These are phyloP conservation scores for Paraglomus occultum DNA, from an alignment of 192 early-diverging fungal genomes.

Conservation along the genomic window DNA sequence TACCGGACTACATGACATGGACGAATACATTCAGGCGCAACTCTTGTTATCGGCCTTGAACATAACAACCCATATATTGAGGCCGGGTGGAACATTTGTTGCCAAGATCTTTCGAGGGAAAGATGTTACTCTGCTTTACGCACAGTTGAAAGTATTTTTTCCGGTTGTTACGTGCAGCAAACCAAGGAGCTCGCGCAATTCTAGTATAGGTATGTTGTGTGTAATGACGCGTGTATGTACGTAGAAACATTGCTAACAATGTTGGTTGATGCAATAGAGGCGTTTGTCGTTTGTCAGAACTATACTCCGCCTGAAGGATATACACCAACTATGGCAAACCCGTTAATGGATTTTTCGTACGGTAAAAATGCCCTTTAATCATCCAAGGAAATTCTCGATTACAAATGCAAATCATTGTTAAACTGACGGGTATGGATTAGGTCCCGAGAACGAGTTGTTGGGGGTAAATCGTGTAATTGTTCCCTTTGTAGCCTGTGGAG, in stretches of 20 bases:
- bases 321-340: slow-evolving; percentile 86
- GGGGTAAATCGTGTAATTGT: slow-evolving; percentile 78
- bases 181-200: slow-evolving; percentile 91
- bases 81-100: slow-evolving; percentile 89
- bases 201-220: slow-evolving; percentile 60
- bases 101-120: slow-evolving; percentile 98
- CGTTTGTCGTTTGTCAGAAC: slow-evolving; percentile 91
- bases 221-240: not conserved
- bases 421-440: slow-evolving; percentile 7
- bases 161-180: slow-evolving; percentile 86
- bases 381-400: not conserved
- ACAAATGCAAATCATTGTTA: not conserved
- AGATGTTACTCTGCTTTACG: slow-evolving; percentile 88
- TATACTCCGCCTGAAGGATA: slow-evolving; percentile 84
- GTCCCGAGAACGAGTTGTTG: slow-evolving; percentile 55
- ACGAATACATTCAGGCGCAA: slow-evolving; percentile 99
- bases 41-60: slow-evolving; percentile 92
- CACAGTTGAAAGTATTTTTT: slow-evolving; percentile 93
- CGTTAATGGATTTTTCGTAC: slow-evolving; percentile 81
- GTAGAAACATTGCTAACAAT: not conserved
- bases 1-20: slow-evolving; percentile 97
- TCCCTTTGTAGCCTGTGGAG: slow-evolving; percentile 91
- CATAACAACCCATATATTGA: slow-evolving; percentile 93
- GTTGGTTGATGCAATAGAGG: slow-evolving; percentile 51
- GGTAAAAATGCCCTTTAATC: slow-evolving; percentile 31